phyloP scores from a whole-genome alignment of 257 asterid genomes.

The Vinca minor region DNA sequence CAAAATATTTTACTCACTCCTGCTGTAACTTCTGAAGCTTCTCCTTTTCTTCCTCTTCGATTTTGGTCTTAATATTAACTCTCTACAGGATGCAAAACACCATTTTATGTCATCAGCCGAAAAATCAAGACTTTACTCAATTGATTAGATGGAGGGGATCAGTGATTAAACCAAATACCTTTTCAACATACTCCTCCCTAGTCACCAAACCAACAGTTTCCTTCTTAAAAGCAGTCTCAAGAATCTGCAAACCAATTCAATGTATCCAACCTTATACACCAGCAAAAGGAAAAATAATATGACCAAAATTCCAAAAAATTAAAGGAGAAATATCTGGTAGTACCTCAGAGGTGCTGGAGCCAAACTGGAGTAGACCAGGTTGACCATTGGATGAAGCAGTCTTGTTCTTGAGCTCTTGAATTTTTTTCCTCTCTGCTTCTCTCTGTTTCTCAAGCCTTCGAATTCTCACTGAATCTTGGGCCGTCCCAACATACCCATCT shows the following conservation, averaged over 20 bases:
- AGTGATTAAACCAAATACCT: slow-evolving; percentile 34
- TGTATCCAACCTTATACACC: not conserved
- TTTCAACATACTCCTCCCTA: slow-evolving; percentile 94
- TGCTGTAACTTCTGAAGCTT: slow-evolving; percentile 92
- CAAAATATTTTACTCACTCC: slow-evolving; percentile 49
- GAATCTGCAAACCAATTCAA: slow-evolving; percentile 42
- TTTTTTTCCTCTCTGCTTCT: slow-evolving; percentile 94
- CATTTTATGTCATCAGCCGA: not conserved
- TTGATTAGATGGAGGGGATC: not conserved
- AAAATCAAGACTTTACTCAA: not conserved
- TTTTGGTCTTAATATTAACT: slow-evolving; percentile 74
- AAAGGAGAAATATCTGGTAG: not conserved
- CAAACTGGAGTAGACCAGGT: slow-evolving; percentile 89
- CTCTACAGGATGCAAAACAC: slow-evolving; percentile 40
- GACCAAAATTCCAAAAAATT: not conserved
- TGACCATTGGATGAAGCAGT: slow-evolving; percentile 73
- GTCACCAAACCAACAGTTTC: slow-evolving; percentile 98
- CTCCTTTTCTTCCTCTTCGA: slow-evolving; percentile 99
- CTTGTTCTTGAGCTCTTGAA: slow-evolving; percentile 91
- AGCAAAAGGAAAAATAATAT: not conserved
- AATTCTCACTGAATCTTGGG: slow-evolving; percentile 90
- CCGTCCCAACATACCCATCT: slow-evolving; percentile 96
- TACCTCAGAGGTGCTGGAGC: slow-evolving; percentile 97
- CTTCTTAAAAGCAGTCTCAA: slow-evolving; percentile 97
- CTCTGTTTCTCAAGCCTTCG: slow-evolving; percentile 97